Base-by-base conservation (phyloP, 306 rosid species). In the Clitoria ternatea region DNA sequence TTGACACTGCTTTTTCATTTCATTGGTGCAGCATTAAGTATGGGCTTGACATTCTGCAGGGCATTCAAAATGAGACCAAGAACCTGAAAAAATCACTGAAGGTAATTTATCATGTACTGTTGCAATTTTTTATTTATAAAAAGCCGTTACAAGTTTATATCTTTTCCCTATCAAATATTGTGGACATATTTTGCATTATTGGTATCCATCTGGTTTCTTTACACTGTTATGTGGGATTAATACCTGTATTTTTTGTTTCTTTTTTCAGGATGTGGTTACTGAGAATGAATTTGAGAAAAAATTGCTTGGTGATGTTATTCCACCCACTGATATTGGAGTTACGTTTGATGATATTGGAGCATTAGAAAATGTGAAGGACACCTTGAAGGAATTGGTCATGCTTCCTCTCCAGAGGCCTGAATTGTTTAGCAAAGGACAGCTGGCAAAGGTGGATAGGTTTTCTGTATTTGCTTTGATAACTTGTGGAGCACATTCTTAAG, bases 331-430 rank as follows among this genome's bases (percentile, higher is more conserved):
- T 72, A 86, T 94, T 79, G 98, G 98, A 57, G 97, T 94, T 68
- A 87, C 95, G 24, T 94, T 94, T 83, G 97, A 94, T 78, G 94
- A 94, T 74, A 88, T 94, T 20, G 98, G 98, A 57, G 98, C 98
- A 49, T 83, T 94, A 63, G 98, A 94, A 84, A 90, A 80, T 65
- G 98, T 93, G 55, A 93, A 93, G 89, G 97, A 93, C 75, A 93
- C 98, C 24, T 73, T 93, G 85, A 93, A 90, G 85, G 98, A 94
- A 66, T 75, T 94, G 86, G 97, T 94, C 71, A 94, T 94, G 98
- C 97, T 94, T 78, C 98, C 98, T 22, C 90, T 94, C 79, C 92
- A 83, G 72, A 85, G 98, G 82, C 97, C 98, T 67, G 98, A 94
- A 66, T 78, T 94, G 64, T 94, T 94, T 81, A 74, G 86, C 70